Conservation (phyloP, 2,329 filamentous ascomycete species). For the Colletotrichum gigasporum region DNA sequence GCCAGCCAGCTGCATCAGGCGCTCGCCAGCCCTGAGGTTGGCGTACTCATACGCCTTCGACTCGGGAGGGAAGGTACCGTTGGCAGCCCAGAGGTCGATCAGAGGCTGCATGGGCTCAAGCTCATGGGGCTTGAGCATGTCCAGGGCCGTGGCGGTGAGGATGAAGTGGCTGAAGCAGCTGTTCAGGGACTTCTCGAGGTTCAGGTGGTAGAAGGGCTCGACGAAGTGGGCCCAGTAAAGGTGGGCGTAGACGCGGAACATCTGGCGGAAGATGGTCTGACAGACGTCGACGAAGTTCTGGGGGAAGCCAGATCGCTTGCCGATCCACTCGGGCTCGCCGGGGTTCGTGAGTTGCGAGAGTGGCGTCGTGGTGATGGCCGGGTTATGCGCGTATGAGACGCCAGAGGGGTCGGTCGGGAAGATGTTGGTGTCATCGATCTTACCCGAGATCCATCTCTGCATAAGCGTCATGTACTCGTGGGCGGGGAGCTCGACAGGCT, state of each 20-base stretch:
- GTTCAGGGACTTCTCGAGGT: conserved; percentile 83
- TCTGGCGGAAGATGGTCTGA: conserved; percentile 94
- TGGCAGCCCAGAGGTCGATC: conserved; percentile 90
- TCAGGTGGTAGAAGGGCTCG: conserved; percentile 85
- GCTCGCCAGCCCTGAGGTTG: conserved; percentile 68
- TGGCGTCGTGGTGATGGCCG: conserved; percentile 65
- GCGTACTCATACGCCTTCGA: conserved; percentile 74
- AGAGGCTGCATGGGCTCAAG: conserved; percentile 95
- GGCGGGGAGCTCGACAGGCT: conserved; percentile 91
- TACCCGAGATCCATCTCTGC: conserved; percentile 96
- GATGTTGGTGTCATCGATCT: conserved; percentile 88
- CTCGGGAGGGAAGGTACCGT: conserved; percentile 85
- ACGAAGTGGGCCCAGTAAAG: conserved; percentile 97
- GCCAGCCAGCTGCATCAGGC: conserved; percentile 60
- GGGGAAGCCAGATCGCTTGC: conserved; percentile 92
- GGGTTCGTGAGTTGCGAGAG: conserved; percentile 70
- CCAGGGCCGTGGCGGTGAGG: conserved; percentile 80
- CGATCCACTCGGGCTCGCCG: conserved; percentile 79
- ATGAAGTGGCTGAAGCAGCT: conserved; percentile 90
- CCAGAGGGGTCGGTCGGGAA: conserved; percentile 87
- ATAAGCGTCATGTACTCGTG: conserved; percentile 95
- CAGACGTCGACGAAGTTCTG: conserved; percentile 89
- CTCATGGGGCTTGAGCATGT: conserved; percentile 88
- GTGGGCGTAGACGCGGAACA: conserved; percentile 98
- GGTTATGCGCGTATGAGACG: conserved; percentile 72